phyloP scores from a whole-genome alignment of 208 protist genomes.

The Acanthamoeba castellanii region DNA sequence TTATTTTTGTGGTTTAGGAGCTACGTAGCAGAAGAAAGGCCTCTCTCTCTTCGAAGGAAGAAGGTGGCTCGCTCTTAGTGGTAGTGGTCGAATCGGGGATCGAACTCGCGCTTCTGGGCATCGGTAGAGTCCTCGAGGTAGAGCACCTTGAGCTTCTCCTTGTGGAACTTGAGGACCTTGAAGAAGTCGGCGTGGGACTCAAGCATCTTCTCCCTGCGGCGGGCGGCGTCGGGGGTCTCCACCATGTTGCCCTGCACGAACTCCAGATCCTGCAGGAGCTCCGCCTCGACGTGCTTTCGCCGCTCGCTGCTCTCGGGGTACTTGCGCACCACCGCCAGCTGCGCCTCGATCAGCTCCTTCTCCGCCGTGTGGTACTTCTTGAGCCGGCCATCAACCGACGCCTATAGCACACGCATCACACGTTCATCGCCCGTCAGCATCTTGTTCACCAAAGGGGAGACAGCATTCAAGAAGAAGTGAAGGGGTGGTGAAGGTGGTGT shows the following conservation, averaged over 20 bases:
- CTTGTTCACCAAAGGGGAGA: no score
- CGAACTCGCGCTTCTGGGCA: constrained; percentile 49
- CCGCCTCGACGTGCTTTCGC: constrained; percentile 36
- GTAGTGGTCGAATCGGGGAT: constrained; percentile 54
- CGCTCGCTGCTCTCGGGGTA: constrained; percentile 55
- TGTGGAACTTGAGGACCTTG: constrained; percentile 65
- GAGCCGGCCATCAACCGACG: constrained; percentile 36
- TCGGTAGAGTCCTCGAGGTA: constrained; percentile 43
- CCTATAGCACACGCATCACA: background rate
- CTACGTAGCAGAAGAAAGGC: no score
- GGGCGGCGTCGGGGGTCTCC: background rate
- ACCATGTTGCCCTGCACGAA: constrained; percentile 67
- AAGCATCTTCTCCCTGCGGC: constrained; percentile 55
- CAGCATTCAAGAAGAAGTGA: no score
- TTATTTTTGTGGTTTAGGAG: no score
- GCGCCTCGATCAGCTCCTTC: constrained; percentile 61
- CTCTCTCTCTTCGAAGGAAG: background rate
- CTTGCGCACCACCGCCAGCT: constrained; percentile 38
- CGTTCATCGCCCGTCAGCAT: no score
- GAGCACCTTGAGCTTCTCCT: constrained; percentile 70
- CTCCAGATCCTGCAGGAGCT: constrained; percentile 51
- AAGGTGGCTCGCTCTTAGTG: background rate
- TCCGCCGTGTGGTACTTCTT: constrained; percentile 55
- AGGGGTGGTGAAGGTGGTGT: no score
- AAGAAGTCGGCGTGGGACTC: constrained; percentile 64